These are phyloP conservation scores for Heterobasidion annosum DNA, from an alignment of 1,284 basidiomycete species.

Conservation along the genomic window DNA sequence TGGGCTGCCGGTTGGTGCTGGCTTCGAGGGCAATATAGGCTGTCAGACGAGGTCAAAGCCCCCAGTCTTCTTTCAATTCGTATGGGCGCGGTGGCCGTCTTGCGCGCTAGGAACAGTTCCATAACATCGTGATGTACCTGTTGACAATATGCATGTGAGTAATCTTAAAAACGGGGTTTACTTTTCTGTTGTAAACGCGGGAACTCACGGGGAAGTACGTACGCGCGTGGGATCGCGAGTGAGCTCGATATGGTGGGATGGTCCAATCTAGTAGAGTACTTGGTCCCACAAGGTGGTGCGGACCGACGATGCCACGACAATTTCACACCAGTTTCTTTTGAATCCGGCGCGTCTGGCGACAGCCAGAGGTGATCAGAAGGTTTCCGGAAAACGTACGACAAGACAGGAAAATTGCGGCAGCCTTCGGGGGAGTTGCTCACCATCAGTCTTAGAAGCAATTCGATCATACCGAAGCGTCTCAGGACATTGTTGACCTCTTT, in stretches of 20 bases:
- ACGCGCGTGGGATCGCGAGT: neutral
- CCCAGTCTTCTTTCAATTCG: no score
- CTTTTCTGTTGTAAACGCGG: neutral
- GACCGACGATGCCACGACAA: neutral
- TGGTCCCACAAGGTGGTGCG: neutral
- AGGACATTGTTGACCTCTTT: no score
- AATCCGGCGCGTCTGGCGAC: neutral
- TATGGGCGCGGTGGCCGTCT: no score
- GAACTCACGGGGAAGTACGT: neutral
- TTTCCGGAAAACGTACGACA: neutral
- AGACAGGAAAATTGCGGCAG: neutral
- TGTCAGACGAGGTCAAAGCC: no score
- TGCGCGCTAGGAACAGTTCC: no score
- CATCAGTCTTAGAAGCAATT: no score
- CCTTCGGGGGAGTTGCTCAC: neutral
- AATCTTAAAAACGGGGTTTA: neutral
- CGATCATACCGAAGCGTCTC: no score
- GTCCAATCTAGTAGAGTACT: neutral
- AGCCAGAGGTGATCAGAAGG: neutral
- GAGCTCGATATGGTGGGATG: neutral
- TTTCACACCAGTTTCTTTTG: neutral
- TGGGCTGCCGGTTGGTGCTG: no score
- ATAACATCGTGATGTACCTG: no score
- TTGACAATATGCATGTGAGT: no score
- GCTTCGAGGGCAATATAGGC: no score